Evolutionary conservation across 2,329 filamentous ascomycete species (phyloP), one percentile per base, ranked within the genome.

Genomic region (Triangularia verruculosa): DNA sequence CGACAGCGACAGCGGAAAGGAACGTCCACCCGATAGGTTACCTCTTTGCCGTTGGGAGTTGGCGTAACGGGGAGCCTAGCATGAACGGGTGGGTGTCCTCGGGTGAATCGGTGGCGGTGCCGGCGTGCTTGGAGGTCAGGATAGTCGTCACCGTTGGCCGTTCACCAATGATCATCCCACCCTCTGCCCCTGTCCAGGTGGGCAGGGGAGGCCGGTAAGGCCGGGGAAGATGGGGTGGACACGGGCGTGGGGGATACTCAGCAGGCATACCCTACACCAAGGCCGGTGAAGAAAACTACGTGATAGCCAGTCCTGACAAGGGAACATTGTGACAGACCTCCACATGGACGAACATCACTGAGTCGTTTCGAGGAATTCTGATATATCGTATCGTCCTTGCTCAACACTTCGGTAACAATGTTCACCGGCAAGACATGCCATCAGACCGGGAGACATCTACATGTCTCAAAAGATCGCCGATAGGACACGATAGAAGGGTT

Each of bases 101-200:
- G 12, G 25, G 47, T 53, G 4, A 47, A 3, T 47, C 39, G 22
- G 51, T 20, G 55, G 2, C 13, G 11, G 20, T 22, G 47, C 47
- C 51, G 56, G 51, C 55, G 55, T 59, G 30, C 43, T 51, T 64
- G 22, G 20, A 55, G 24, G 25, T 34, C 6, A 22, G 43, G 34
- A 30, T 39, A 27, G 20, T 8, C 52, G 54, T 62, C 30, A 13
- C 8, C 57, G 12, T 51, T 53, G 25, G 32, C 34, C 61, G 57
- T 5, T 62, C 34, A 47, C 25, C 20, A 22, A 11, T 27, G n/a
- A 47, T 20, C 34, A 43, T 47, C n/a, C n/a, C 39, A 61, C 25
- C 25, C 52, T 22, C 52, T 3, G n/a, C 11, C 54, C 51, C 39
- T 39, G 20, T 34, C 20, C 4, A 27, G 22, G 34, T n/a, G 12